Base-by-base conservation (phyloP, 495 filamentous ascomycete genomes). In the Pyronema omphalodes region DNA sequence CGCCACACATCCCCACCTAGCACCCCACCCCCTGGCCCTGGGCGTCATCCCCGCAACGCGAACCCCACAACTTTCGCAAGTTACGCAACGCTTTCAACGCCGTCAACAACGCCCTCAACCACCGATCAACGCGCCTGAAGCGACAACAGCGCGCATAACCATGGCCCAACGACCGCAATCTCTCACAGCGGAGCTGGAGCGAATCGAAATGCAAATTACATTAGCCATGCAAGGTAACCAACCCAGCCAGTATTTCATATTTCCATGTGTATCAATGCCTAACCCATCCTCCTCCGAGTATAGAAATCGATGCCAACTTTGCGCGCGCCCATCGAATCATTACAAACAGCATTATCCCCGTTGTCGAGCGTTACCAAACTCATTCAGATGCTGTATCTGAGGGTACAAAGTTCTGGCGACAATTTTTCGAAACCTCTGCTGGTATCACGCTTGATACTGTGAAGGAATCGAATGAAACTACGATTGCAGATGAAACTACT, bases 291-390 rank as follows among this genome's bases (percentile, higher is more conserved):
- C n/a, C n/a, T n/a, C n/a, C n/a, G n/a, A n/a, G n/a, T n/a, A n/a
- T n/a, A 93, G 91, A 98, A 70, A 98, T 98, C 70, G 91, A 98
- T 67, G 82, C 86, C 68, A 98, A 98, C 62, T 98, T 98, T 69
- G 94, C 84, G 69, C 85, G 85, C 63, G 88, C 91, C 17, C 91
- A 98, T 67, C 83, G 88, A 49, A 95, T 96, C 53, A 88, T 98
- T 37, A 96, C 91, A 8, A 82, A 83, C 0, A 93, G 82, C 57
- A 94, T 98, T 50, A 71, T 98, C 7, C 91, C 91, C 11, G 74
- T 94, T 3, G 87, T 98, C n/a, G 88, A 95, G 65, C 83, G 93
- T 63, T 98, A 96, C 70, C 86, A 84, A 19, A 86, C 94, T 58
- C 83, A 94, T 65, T 96, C 91, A 0, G 82, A 82, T 52, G 77